Percentiles rank a stretch among this genome's conserved stretches.
Conservation (phyloP, 129 eudicot genomes). For the Escallonia herrerae region DNA sequence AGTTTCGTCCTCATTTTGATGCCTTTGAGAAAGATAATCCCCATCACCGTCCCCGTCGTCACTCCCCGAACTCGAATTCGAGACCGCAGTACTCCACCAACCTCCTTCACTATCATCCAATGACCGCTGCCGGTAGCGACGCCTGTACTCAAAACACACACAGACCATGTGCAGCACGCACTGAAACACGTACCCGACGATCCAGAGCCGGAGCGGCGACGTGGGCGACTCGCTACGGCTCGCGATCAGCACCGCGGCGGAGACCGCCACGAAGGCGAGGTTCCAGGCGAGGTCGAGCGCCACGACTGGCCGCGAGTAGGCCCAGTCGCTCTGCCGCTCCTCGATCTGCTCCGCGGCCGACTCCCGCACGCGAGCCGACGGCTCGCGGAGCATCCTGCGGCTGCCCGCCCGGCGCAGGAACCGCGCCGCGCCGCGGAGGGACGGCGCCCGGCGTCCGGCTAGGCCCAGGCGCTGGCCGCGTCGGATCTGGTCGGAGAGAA, state of each 20-base stretch:
- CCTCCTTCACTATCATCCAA: conserved; percentile 2
- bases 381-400: conserved; percentile 14
- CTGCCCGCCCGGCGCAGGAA: conserved; percentile 19
- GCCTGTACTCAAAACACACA: conserved; percentile 26
- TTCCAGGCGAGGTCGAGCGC: conserved; percentile 36
- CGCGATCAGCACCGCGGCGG: conserved; percentile 17
- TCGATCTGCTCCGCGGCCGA: conserved; percentile 29
- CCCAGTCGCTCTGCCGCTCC: conserved; percentile 40
- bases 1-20: conserved; percentile 33
- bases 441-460: conserved; percentile 8
- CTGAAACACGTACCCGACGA: conserved; percentile 29
- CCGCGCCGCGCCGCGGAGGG: conserved; percentile 14
- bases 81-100: conserved; percentile 15
- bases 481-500: conserved; percentile 30
- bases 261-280: conserved; percentile 21
- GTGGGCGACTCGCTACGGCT: conserved; percentile 19
- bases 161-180: conserved; percentile 30
- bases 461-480: conserved; percentile 15
- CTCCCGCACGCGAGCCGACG: conserved; percentile 20
- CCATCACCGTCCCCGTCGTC: conserved; percentile 26
- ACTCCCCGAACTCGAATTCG: conserved; percentile 40
- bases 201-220: conserved; percentile 36
- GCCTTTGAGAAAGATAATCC: conserved; percentile 18
- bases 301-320: conserved; percentile 32
- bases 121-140: conserved; percentile 3